phyloP scores from a whole-genome alignment of 306 rosid species.

The Mucuna pruriens region DNA sequence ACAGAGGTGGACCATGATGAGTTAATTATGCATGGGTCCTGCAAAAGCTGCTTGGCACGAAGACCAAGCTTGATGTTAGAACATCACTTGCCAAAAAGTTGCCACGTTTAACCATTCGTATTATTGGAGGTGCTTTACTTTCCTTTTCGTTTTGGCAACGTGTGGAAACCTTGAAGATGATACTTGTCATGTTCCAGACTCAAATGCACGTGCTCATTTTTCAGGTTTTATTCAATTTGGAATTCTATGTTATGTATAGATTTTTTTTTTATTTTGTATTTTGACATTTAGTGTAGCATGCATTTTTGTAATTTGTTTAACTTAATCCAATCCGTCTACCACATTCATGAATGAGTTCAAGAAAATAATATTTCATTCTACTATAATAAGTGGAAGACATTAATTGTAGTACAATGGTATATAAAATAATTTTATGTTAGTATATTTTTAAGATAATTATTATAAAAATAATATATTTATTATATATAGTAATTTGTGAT shows the following conservation, averaged over 20 bases:
- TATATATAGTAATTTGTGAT: no score
- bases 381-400: no score
- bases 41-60: neutral
- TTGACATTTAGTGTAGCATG: no score
- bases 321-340: no score
- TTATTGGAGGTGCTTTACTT: conserved; percentile 33
- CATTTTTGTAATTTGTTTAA: no score
- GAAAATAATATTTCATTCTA: no score
- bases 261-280: no score
- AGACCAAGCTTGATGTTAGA: neutral
- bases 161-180: neutral
- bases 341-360: no score
- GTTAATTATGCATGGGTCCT: conserved; percentile 31
- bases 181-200: neutral
- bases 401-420: no score
- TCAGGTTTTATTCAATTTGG: neutral
- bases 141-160: neutral
- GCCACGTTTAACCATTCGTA: neutral
- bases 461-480: no score
- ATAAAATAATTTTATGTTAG: no score
- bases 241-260: neutral
- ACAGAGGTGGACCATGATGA: conserved; percentile 18
- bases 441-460: no score
- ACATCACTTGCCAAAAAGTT: neutral
- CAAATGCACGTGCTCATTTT: conserved; percentile 16